Conservation (phyloP, 2,329 filamentous ascomycete genomes). For the Cordyceps javanica region DNA sequence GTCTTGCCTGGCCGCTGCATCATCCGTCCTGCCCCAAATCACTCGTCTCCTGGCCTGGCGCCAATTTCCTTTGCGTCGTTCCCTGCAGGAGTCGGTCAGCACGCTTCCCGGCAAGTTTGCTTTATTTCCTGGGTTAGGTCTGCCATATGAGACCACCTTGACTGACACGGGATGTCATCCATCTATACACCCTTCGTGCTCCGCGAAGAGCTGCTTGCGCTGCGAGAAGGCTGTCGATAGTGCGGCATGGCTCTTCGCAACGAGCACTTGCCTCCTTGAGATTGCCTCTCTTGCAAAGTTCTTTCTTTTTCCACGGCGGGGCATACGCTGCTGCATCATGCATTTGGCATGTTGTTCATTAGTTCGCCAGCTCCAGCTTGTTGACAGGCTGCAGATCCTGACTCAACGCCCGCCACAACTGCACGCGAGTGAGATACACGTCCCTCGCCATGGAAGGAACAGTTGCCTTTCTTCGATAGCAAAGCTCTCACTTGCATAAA, state of each 20-base stretch:
- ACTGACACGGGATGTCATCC: neutral
- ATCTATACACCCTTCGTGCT: neutral
- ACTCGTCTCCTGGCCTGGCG: neutral
- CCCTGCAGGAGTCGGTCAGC: neutral
- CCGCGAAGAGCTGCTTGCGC: neutral
- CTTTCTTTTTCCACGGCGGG: neutral
- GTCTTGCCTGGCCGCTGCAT: neutral
- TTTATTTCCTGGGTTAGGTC: conserved; percentile 5
- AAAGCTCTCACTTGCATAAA: neutral
- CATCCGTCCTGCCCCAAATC: neutral
- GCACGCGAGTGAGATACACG: conserved; percentile 7
- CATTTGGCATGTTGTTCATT: conserved; percentile 8
- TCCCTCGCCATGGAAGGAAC: neutral
- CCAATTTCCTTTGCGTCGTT: too few species aligned
- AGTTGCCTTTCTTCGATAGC: neutral
- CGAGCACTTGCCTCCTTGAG: neutral
- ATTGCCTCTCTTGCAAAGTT: neutral
- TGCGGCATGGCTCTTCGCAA: neutral
- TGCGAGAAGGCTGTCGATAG: neutral
- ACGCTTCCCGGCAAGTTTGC: neutral
- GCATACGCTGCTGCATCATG: neutral
- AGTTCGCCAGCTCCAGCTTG: conserved; percentile 2
- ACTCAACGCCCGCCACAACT: conserved; percentile 11
- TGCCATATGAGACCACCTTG: neutral
- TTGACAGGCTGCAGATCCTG: conserved; percentile 9